Evolutionary conservation across 768 basidiomycete genomes (phyloP).

Genomic region (Suillus americanus): DNA sequence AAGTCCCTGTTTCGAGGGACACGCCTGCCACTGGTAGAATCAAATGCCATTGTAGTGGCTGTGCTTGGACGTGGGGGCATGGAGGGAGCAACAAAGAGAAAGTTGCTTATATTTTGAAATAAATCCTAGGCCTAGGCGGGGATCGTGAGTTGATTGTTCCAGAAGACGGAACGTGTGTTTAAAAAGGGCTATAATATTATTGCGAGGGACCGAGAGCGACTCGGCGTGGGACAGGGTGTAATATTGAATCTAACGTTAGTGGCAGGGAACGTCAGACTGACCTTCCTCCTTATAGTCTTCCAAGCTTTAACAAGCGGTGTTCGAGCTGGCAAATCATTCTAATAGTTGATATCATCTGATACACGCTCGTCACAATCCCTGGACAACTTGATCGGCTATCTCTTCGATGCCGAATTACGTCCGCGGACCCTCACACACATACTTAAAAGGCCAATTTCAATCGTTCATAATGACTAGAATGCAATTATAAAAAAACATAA

Average conservation of each 20-base stretch:
- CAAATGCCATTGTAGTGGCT: slow-evolving; percentile 20
- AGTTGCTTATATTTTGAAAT: slow-evolving; percentile 12
- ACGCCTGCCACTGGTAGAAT: slow-evolving; percentile 38
- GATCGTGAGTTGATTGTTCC: neutral
- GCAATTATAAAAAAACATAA: neutral
- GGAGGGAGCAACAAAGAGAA: slow-evolving; percentile 15
- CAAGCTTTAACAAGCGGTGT: neutral
- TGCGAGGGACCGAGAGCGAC: neutral
- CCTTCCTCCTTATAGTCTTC: neutral
- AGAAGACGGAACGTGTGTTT: slow-evolving; percentile 6
- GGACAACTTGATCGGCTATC: neutral
- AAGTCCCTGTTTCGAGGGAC: slow-evolving; percentile 52
- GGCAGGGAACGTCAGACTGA: neutral
- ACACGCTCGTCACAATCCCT: neutral
- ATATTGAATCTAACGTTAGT: slow-evolving; percentile 1
- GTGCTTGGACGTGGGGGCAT: slow-evolving; percentile 20
- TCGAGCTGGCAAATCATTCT: neutral
- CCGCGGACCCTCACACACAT: neutral
- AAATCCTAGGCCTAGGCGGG: neutral
- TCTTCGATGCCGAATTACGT: neutral
- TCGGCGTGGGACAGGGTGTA: slow-evolving; percentile 10
- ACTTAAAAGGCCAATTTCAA: neutral
- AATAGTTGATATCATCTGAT: neutral
- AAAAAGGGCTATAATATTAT: neutral
- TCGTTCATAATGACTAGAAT: neutral